Conservation (phyloP, 805 yeast genomes). For the Saccharomyces kudriavzevii region DNA sequence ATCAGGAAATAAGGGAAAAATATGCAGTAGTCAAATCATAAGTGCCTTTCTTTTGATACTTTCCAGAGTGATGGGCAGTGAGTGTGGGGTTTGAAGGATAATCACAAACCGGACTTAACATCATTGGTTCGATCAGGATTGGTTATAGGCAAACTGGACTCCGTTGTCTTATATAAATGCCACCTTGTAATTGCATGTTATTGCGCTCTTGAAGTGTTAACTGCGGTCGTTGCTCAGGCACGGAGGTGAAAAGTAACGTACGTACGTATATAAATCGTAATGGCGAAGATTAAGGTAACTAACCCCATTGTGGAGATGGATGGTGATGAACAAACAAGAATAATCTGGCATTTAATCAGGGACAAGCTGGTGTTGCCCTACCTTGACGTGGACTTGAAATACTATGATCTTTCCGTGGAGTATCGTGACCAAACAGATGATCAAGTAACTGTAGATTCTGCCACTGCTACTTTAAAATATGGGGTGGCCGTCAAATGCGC, state of each 20-base stretch:
- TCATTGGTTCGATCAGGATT: not conserved
- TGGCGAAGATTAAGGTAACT: slow-evolving; percentile 60
- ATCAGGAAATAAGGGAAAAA: not conserved
- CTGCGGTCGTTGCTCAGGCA: not conserved
- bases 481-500: slow-evolving; percentile 97
- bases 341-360: slow-evolving; percentile 88
- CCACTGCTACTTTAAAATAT: slow-evolving; percentile 78
- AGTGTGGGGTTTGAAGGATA: not conserved
- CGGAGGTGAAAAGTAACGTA: not conserved
- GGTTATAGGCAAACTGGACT: not conserved
- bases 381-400: slow-evolving; percentile 78
- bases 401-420: slow-evolving; percentile 84
- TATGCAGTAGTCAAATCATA: not conserved
- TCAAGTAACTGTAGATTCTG: slow-evolving; percentile 81
- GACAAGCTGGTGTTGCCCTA: slow-evolving; percentile 80
- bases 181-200: not conserved
- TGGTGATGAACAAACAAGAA: slow-evolving; percentile 96
- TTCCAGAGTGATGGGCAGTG: not conserved
- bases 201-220: not conserved
- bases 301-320: slow-evolving; percentile 95
- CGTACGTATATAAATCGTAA: not conserved
- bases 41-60: not conserved
- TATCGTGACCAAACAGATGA: slow-evolving; percentile 84
- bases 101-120: not conserved
- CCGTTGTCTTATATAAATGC: not conserved